Percentiles rank a stretch among this genome's conserved stretches.
Evolutionary conservation across 371 early-diverging fungal genomes (phyloP).

Genomic region (Batrachochytrium dendrobatidis): DNA sequence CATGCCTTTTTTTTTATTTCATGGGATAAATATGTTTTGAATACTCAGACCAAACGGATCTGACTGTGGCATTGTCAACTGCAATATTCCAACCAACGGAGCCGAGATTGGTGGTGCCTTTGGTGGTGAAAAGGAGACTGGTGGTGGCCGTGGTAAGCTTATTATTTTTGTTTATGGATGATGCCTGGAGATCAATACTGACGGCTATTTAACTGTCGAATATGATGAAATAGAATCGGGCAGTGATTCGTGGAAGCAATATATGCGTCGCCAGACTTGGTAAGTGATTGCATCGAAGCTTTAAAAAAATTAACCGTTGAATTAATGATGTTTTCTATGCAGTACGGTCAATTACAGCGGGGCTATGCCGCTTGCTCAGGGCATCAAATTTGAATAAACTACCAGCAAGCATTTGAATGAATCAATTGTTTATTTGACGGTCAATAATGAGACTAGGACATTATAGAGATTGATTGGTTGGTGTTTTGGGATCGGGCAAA

Average conservation of each 20-base stretch:
- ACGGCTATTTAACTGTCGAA: background rate
- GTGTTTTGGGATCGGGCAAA: too few relatives aligned
- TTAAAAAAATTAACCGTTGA: conserved; percentile 1
- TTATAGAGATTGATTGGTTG: too few relatives aligned
- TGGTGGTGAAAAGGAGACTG: conserved; percentile 96
- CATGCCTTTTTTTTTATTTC: background rate
- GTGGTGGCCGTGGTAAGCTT: conserved; percentile 67
- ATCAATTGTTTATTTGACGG: too few relatives aligned
- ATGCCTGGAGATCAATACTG: background rate
- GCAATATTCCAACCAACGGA: conserved; percentile 95
- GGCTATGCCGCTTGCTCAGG: conserved; percentile 91
- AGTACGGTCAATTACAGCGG: conserved; percentile 88
- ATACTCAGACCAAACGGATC: conserved; percentile 67
- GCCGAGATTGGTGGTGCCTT: conserved; percentile 98
- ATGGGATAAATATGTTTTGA: background rate
- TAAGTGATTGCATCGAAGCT: conserved; percentile 22
- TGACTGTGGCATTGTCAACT: conserved; percentile 96
- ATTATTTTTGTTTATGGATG: background rate
- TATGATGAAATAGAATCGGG: conserved; percentile 62
- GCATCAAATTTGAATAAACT: conserved; percentile 82
- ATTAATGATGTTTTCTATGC: background rate
- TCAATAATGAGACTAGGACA: too few relatives aligned
- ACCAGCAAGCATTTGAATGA: too few relatives aligned
- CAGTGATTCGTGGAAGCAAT: conserved; percentile 93
- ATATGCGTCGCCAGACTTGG: conserved; percentile 63